phyloP scores from a whole-genome alignment of 1,284 basidiomycete species.

The Apiotrichum gracile region DNA sequence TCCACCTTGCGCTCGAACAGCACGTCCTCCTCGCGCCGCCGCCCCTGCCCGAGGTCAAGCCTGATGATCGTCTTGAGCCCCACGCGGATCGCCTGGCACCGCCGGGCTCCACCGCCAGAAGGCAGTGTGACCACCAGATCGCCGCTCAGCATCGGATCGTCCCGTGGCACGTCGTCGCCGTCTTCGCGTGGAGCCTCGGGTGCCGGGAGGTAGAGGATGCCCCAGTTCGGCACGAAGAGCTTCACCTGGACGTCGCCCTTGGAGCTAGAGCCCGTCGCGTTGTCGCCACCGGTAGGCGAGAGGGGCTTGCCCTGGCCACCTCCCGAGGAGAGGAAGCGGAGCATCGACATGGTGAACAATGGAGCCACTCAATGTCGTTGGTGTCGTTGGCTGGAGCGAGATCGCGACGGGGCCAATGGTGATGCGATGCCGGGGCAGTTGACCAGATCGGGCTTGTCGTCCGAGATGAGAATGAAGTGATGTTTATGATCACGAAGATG shows the following conservation, averaged over 20 bases:
- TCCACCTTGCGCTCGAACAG: constrained; percentile 21
- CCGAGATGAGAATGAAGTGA: no score
- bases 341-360: constrained; percentile 5
- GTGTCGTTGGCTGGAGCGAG: no score
- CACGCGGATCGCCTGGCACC: constrained; percentile 13
- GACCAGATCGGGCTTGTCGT: no score
- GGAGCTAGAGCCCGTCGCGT: background rate
- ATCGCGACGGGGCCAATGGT: no score
- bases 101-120: background rate
- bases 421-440: no score
- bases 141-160: constrained; percentile 12
- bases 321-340: constrained; percentile 9
- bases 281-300: background rate
- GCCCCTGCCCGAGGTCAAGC: constrained; percentile 11
- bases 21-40: constrained; percentile 12
- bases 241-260: background rate
- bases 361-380: no score
- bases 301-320: background rate
- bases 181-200: background rate
- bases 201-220: constrained; percentile 9
- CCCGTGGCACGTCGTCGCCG: constrained; percentile 4
- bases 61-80: constrained; percentile 10
- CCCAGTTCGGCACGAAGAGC: constrained; percentile 8
- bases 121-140: constrained; percentile 11
- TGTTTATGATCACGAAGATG: no score